Evolutionary conservation across 495 filamentous ascomycete genomes (phyloP), one percentile per base, ranked within the genome.

Genomic region (Gamarada debralockiae): DNA sequence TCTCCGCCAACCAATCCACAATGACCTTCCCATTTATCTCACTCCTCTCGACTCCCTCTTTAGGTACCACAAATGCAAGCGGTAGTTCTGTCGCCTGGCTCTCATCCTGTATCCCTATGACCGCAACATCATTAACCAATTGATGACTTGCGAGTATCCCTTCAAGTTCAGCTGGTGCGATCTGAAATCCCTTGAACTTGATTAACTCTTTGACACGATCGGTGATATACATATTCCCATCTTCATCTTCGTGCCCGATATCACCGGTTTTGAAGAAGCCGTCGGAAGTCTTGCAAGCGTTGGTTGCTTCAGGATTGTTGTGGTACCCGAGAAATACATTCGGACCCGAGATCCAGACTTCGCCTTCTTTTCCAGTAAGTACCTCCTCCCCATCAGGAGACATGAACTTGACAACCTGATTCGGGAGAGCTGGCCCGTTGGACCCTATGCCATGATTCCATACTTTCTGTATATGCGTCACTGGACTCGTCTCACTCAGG

Each of bases 381-480:
- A 62, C 52, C 34, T 52, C 52, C 65, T 65, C 67, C 10, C 43
- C 54, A 14, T 78, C 72, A 17, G 75, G 68, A 12, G 81, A 74
- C 68, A 90, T 85, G 67, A 92, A 88, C 71, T 88, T 93, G 20
- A 89, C 89, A 33, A 81, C 80, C 73, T 90, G 83, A 60, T 90
- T 90, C 2, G 90, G 87, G 31, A 92, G 70, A 42, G 95, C 68
- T 21, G 78, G 81, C 1, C 92, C 92, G 4, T 90, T 88, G 8
- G 85, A 83, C 20, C 93, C 93, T 59, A 93, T 81, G 40, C 73
- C 78, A n/a, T 74, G 77, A 48, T 77, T 72, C 93, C 93, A 97
- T 39, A 44, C 37, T 50, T 29, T 29, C 27, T 90, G 80, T 37
- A 70, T 70, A 14, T 73, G 67, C 17, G 79, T 74, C 21, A 71